Evolutionary conservation across 1,284 basidiomycete genomes (phyloP).

Genomic region (Marasmius tenuissimus): DNA sequence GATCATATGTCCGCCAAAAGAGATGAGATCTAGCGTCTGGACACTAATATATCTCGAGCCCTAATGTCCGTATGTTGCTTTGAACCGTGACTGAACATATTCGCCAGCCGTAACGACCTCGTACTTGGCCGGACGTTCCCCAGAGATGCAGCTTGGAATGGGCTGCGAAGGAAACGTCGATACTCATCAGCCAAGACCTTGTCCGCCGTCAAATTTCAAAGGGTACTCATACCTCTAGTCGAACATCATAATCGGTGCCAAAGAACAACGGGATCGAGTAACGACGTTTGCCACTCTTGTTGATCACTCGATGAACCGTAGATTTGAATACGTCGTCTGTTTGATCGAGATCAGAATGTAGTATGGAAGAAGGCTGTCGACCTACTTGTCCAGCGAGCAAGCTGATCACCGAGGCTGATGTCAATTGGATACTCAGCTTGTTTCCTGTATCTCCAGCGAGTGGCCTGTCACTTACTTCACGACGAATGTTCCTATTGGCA

Average conservation of each 20-base stretch:
- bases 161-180: conserved; percentile 40
- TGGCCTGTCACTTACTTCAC: conserved; percentile 52
- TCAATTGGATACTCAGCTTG: conserved; percentile 1
- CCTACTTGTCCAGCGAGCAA: conserved; percentile 77
- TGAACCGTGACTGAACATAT: conserved; percentile 59
- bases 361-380: conserved; percentile 5
- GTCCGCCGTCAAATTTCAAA: not conserved
- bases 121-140: conserved; percentile 62
- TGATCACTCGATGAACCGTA: conserved; percentile 74
- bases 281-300: conserved; percentile 55
- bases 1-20: not conserved
- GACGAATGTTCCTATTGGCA: conserved; percentile 45
- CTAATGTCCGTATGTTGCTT: conserved; percentile 50
- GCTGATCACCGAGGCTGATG: conserved; percentile 69
- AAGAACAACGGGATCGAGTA: conserved; percentile 75
- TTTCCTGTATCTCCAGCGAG: not conserved
- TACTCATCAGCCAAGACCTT: conserved; percentile 5
- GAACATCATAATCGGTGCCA: conserved; percentile 64
- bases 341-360: not conserved
- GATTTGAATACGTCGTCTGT: conserved; percentile 79
- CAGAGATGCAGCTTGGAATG: conserved; percentile 67
- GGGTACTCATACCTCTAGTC: conserved; percentile 46
- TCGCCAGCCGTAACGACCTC: conserved; percentile 66
- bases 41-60: not conserved
- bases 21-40: not conserved